These are phyloP conservation scores for Cladosporium sp. DNA, from an alignment of 2,329 filamentous ascomycete genomes.

Conservation along the genomic window DNA sequence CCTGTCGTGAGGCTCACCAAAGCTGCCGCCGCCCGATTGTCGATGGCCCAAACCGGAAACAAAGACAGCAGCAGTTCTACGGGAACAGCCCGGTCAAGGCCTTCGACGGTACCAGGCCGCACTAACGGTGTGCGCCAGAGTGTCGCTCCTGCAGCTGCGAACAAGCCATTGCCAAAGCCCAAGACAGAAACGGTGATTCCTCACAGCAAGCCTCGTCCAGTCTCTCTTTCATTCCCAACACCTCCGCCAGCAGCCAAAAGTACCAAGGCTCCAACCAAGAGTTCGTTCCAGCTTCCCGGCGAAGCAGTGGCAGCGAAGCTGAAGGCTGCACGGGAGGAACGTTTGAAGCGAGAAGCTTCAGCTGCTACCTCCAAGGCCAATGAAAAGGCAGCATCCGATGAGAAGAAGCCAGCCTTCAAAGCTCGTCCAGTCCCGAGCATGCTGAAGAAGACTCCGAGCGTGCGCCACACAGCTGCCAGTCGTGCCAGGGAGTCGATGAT, in stretches of 20 bases:
- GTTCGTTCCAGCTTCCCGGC: conserved; percentile 55
- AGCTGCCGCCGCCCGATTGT: conserved; percentile 34
- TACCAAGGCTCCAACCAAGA: conserved; percentile 50
- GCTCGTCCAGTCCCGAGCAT: conserved; percentile 45
- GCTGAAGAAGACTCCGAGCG: conserved; percentile 30
- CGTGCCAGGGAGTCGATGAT: conserved; percentile 45
- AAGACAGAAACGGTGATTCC: conserved; percentile 35
- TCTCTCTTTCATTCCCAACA: conserved; percentile 50
- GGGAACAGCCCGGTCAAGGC: conserved; percentile 24
- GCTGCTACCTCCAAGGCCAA: conserved; percentile 37
- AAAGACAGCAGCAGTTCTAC: conserved; percentile 26
- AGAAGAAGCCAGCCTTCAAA: conserved; percentile 47
- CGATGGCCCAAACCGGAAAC: conserved; percentile 31
- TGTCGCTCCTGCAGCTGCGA: background rate
- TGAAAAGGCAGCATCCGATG: conserved; percentile 25
- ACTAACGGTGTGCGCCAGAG: conserved; percentile 21
- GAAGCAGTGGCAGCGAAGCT: conserved; percentile 55
- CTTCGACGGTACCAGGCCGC: conserved; percentile 25
- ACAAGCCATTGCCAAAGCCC: conserved; percentile 20
- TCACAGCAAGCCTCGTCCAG: conserved; percentile 47
- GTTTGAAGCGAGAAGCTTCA: conserved; percentile 45
- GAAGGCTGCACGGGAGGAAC: conserved; percentile 53
- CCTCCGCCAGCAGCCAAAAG: conserved; percentile 51
- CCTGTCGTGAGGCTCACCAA: conserved; percentile 35
- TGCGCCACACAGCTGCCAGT: conserved; percentile 50